Evolutionary conservation across 164 flowering plant genomes (phyloP).

Genomic region (Pachysandra terminalis): DNA sequence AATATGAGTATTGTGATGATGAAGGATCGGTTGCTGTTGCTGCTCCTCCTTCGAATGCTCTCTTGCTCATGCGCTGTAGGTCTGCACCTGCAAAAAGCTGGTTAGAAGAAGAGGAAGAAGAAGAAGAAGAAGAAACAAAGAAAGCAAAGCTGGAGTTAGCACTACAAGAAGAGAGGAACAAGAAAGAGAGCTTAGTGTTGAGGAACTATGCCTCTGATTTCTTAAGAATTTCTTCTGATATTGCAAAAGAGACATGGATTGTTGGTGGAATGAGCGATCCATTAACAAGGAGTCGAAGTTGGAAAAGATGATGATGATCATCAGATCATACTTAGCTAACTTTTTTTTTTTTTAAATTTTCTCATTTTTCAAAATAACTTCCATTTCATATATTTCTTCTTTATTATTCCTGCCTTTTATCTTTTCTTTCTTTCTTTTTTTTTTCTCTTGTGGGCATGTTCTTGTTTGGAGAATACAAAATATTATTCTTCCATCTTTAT

Average conservation of each 20-base stretch:
- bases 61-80: constrained; percentile 84
- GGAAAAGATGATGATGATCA: constrained; percentile 52
- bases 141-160: constrained; percentile 27
- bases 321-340: neutral
- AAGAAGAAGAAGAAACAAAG: constrained; percentile 23
- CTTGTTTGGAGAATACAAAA: too few relatives aligned
- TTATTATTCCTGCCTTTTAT: neutral
- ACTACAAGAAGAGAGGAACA: constrained; percentile 41
- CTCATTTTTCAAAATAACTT: too few relatives aligned
- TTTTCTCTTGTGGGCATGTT: too few relatives aligned
- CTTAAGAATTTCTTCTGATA: constrained; percentile 63
- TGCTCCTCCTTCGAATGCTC: constrained; percentile 82
- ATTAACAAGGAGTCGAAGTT: constrained; percentile 73
- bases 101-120: constrained; percentile 65
- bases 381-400: neutral
- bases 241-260: constrained; percentile 88
- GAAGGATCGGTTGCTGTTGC: constrained; percentile 19
- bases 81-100: constrained; percentile 88
- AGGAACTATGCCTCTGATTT: constrained; percentile 61
- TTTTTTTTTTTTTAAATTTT: constrained; percentile 2
- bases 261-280: constrained; percentile 55
- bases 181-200: constrained; percentile 44
- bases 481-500: too few relatives aligned
- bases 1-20: constrained; percentile 12
- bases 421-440: neutral